phyloP scores from a whole-genome alignment of 2,329 filamentous ascomycete species.

The Exophiala dermatitidis region DNA sequence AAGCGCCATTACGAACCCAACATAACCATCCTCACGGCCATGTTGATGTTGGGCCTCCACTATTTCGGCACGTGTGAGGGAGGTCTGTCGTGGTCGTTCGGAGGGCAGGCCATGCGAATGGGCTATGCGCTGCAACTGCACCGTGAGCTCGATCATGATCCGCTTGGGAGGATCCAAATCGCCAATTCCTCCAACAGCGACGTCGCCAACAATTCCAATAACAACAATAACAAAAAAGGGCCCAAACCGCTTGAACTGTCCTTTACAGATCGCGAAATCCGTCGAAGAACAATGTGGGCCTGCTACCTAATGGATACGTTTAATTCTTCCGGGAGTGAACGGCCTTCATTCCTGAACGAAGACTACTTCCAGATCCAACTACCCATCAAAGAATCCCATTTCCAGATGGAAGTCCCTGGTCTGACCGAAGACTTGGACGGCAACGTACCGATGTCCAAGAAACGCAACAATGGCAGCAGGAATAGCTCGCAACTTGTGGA shows the following conservation, averaged over 20 bases:
- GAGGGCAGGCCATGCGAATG: conserved; percentile 93
- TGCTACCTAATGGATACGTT: conserved; percentile 97
- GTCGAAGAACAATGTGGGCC: conserved; percentile 93
- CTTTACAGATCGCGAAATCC: conserved; percentile 87
- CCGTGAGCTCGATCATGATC: conserved; percentile 79
- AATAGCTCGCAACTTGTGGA: no score
- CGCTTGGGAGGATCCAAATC: conserved; percentile 52
- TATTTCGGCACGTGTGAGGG: conserved; percentile 97
- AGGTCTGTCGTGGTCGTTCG: conserved; percentile 89
- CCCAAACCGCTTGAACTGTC: conserved; percentile 58
- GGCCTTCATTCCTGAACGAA: conserved; percentile 84
- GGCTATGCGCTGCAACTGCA: conserved; percentile 92
- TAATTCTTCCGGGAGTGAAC: conserved; percentile 89
- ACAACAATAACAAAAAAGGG: conserved; percentile 15
- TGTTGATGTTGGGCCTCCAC: conserved; percentile 80
- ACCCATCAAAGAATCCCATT: conserved; percentile 82
- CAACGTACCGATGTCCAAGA: conserved; percentile 53
- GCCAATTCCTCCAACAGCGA: conserved; percentile 5
- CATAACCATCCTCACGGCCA: conserved; percentile 87
- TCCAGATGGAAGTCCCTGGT: conserved; percentile 83
- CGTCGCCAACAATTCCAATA: neutral
- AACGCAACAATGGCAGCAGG: conserved; percentile 37
- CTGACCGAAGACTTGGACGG: conserved; percentile 78
- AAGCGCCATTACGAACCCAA: conserved; percentile 90
- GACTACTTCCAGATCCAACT: conserved; percentile 83